Evolutionary conservation across 1,139 yeast species (phyloP).

Genomic region (Suhomyces wounanorum): DNA sequence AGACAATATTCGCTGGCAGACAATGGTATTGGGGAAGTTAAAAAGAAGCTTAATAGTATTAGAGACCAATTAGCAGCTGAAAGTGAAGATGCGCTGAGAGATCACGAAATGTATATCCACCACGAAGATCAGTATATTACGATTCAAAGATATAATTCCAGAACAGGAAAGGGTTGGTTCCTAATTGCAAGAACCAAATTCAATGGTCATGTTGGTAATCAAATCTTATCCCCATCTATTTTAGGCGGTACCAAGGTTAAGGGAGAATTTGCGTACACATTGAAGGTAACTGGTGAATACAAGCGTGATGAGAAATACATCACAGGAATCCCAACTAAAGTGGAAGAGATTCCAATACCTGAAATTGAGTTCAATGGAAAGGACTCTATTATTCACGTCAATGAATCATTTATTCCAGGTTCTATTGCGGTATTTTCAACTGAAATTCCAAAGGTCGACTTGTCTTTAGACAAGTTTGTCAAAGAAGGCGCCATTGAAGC

Average conservation of each 20-base stretch:
- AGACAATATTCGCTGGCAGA: conserved; percentile 60
- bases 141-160: conserved; percentile 80
- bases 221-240: conserved; percentile 58
- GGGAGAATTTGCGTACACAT: conserved; percentile 59
- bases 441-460: conserved; percentile 56
- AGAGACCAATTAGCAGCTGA: conserved; percentile 65
- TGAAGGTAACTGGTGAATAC: conserved; percentile 56
- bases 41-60: conserved; percentile 58
- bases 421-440: conserved; percentile 85
- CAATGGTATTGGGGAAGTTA: conserved; percentile 75
- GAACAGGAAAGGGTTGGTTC: conserved; percentile 87
- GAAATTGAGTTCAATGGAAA: conserved; percentile 42
- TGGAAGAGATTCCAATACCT: conserved; percentile 57
- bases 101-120: conserved; percentile 91
- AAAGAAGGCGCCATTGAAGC: conserved; percentile 78
- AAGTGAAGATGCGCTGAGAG: conserved; percentile 62
- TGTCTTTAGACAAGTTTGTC: conserved; percentile 60
- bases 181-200: conserved; percentile 87
- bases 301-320: conserved; percentile 41
- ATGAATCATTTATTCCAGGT: conserved; percentile 77
- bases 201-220: conserved; percentile 42
- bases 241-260: conserved; percentile 69
- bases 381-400: conserved; percentile 56
- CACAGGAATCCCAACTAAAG: conserved; percentile 65
- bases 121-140: conserved; percentile 93